phyloP scores from a whole-genome alignment of 2,329 filamentous ascomycete species.

The Orbilia oligospora region DNA sequence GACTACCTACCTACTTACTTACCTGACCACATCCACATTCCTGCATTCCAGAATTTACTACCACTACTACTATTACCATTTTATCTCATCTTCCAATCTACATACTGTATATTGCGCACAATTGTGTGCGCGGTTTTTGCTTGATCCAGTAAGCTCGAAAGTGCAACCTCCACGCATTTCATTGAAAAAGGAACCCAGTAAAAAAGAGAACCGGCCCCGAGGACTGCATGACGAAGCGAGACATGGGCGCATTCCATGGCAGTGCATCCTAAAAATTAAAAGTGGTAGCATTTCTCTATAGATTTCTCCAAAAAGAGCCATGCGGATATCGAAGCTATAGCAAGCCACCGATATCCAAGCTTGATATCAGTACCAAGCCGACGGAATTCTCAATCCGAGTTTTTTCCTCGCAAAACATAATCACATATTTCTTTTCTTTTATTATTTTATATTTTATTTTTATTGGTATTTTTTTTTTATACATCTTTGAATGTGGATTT shows the following conservation, averaged over 20 bases:
- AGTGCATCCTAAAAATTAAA: constrained; percentile 6
- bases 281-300: neutral
- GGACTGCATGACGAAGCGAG: constrained; percentile 44
- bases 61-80: constrained; percentile 20
- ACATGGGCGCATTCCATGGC: constrained; percentile 36
- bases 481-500: constrained; percentile 10
- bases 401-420: neutral
- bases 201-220: constrained; percentile 13
- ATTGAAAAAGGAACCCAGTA: constrained; percentile 6
- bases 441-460: no score
- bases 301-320: constrained; percentile 17
- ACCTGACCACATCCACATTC: constrained; percentile 42
- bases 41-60: constrained; percentile 49
- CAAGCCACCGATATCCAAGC: constrained; percentile 30
- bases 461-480: no score
- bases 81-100: constrained; percentile 12
- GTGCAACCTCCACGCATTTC: constrained; percentile 15
- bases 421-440: neutral
- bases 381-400: constrained; percentile 24
- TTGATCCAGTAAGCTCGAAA: constrained; percentile 16
- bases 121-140: constrained; percentile 34
- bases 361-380: constrained; percentile 31
- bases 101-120: neutral
- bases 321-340: constrained; percentile 15
- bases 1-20: constrained; percentile 13